Evolutionary conservation across 495 filamentous ascomycete genomes (phyloP).

Genomic region (Lineolata rhizophorae): DNA sequence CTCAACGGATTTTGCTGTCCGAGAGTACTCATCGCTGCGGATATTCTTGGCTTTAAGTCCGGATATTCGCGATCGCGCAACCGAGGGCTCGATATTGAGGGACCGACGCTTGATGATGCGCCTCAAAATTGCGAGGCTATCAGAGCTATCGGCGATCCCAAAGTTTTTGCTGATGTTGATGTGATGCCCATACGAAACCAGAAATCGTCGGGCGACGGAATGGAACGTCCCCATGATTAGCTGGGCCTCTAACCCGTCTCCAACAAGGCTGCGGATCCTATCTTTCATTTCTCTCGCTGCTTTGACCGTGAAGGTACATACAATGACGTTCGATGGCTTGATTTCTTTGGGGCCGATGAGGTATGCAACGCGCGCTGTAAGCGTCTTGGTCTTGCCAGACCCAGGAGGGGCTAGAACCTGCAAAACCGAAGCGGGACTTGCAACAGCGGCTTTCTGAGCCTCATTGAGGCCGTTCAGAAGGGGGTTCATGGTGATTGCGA

Average conservation of each 20-base stretch:
- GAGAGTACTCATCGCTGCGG: no score
- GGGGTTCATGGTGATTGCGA: no score
- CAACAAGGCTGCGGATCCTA: slow-evolving; percentile 57
- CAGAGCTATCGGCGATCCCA: slow-evolving; percentile 76
- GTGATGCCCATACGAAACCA: slow-evolving; percentile 64
- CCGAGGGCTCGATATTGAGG: slow-evolving; percentile 42
- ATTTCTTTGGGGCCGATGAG: slow-evolving; percentile 61
- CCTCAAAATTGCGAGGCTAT: slow-evolving; percentile 55
- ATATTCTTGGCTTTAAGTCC: slow-evolving; percentile 39
- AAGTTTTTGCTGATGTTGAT: slow-evolving; percentile 71
- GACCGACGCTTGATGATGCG: slow-evolving; percentile 47
- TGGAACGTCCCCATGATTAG: slow-evolving; percentile 91
- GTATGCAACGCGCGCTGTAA: slow-evolving; percentile 86
- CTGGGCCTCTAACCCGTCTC: slow-evolving; percentile 51
- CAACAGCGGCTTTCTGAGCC: slow-evolving; percentile 70
- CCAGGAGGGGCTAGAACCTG: slow-evolving; percentile 65
- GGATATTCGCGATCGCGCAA: slow-evolving; percentile 58
- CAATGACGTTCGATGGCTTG: slow-evolving; percentile 79
- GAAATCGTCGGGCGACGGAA: slow-evolving; percentile 71
- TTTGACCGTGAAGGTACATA: slow-evolving; percentile 96
- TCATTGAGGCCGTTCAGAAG: slow-evolving; percentile 59
- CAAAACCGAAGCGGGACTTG: slow-evolving; percentile 50
- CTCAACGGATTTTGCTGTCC: slow-evolving; percentile 30
- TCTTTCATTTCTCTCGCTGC: slow-evolving; percentile 91
- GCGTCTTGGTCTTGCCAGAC: slow-evolving; percentile 88